These are phyloP conservation scores for Phaeoacremonium minimum DNA, from an alignment of 2,329 filamentous ascomycete species.

Conservation along the genomic window DNA sequence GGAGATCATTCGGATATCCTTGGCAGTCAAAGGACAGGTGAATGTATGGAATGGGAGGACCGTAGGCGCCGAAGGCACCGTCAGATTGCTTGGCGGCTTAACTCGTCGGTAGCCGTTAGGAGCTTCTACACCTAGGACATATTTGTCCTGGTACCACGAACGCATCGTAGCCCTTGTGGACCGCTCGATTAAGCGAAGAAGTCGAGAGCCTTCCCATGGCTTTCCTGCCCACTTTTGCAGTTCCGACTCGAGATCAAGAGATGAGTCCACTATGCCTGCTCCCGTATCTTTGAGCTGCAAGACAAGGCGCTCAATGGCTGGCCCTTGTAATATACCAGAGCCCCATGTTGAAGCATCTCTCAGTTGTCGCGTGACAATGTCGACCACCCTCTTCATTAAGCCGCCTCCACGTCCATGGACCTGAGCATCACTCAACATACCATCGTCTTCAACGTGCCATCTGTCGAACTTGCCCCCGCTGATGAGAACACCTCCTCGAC, in stretches of 20 bases:
- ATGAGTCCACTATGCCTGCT: slow-evolving; percentile 23
- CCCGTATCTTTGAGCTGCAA: slow-evolving; percentile 39
- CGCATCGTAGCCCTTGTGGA: slow-evolving; percentile 73
- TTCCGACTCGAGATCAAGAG: slow-evolving; percentile 31
- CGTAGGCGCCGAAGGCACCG: slow-evolving; percentile 83
- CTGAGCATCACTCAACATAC: slow-evolving; percentile 74
- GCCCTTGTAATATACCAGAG: slow-evolving; percentile 55
- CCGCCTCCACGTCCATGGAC: slow-evolving; percentile 61
- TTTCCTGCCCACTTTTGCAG: slow-evolving; percentile 63
- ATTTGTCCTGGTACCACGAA: slow-evolving; percentile 83
- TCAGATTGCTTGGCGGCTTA: slow-evolving; percentile 66
- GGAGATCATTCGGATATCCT: slow-evolving; percentile 89
- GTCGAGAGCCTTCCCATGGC: slow-evolving; percentile 82
- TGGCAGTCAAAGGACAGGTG: slow-evolving; percentile 86
- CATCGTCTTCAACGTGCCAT: slow-evolving; percentile 87
- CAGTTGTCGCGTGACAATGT: slow-evolving; percentile 86
- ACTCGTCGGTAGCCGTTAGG: slow-evolving; percentile 64
- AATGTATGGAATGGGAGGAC: slow-evolving; percentile 98
- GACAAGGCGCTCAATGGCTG: slow-evolving; percentile 44
- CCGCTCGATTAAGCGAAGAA: slow-evolving; percentile 81
- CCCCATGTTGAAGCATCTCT: slow-evolving; percentile 86
- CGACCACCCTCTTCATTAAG: slow-evolving; percentile 84
- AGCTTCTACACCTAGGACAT: slow-evolving; percentile 57
- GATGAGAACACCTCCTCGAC: slow-evolving; percentile 80
- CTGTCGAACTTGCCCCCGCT: slow-evolving; percentile 71